phyloP scores from a whole-genome alignment of 768 basidiomycete species.

The Mrakia blollopis region DNA sequence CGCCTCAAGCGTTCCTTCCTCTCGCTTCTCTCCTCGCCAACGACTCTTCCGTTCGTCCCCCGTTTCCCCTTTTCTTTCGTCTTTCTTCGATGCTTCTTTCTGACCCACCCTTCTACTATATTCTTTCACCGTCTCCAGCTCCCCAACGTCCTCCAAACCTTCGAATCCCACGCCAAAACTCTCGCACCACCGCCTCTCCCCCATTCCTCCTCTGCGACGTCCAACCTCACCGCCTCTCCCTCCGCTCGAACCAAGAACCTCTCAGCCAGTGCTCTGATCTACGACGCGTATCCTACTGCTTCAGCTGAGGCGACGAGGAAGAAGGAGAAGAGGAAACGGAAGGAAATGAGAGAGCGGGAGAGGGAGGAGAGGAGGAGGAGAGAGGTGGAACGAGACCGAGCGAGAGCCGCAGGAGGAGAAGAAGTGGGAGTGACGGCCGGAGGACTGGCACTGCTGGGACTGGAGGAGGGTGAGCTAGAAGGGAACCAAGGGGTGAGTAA shows the following conservation, averaged over 20 bases:
- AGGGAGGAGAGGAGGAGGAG: background rate
- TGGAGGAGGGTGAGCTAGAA: background rate
- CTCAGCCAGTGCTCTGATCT: background rate
- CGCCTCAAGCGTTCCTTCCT: background rate
- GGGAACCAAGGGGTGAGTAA: background rate
- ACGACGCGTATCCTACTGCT: slow-evolving; percentile 12
- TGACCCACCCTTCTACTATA: background rate
- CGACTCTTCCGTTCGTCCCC: background rate
- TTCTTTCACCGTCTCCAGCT: background rate
- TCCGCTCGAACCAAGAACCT: background rate
- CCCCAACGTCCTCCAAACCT: background rate
- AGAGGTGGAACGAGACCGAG: background rate
- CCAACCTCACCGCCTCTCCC: background rate
- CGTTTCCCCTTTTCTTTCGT: background rate
- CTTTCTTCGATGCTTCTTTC: background rate
- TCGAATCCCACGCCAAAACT: background rate
- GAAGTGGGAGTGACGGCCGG: background rate
- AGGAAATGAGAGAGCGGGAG: slow-evolving; percentile 4
- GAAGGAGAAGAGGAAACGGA: slow-evolving; percentile 11
- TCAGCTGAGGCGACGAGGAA: background rate
- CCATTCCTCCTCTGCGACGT: background rate
- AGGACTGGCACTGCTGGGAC: background rate
- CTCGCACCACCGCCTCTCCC: background rate
- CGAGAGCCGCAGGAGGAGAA: background rate
- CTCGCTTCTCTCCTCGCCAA: background rate